Percentiles rank a stretch among this genome's conserved stretches.
phyloP scores from a whole-genome alignment of 1,284 basidiomycete genomes.

The Fistulinella cinereoalba region DNA sequence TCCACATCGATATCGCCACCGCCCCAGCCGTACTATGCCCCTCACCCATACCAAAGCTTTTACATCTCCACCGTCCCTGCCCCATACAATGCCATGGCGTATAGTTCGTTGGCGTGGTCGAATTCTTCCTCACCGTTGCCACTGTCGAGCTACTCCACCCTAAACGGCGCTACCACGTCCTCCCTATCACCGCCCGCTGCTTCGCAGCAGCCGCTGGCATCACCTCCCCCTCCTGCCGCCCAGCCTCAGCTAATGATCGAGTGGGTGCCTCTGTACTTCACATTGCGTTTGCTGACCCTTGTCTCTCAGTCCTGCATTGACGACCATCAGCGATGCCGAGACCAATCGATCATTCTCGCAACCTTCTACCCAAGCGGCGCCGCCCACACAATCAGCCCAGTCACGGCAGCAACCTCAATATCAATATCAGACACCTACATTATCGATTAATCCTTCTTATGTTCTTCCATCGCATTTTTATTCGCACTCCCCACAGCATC shows the following conservation, averaged over 20 bases:
- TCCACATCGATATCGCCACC: conserved; percentile 41
- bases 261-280: conserved; percentile 35
- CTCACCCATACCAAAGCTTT: conserved; percentile 40
- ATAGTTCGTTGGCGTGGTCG: conserved; percentile 47
- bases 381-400: conserved; percentile 33
- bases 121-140: conserved; percentile 48
- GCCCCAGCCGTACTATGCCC: conserved; percentile 36
- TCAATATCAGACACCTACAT: conserved; percentile 38
- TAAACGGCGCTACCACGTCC: conserved; percentile 64
- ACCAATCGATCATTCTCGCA: conserved; percentile 37
- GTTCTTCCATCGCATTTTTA: conserved; percentile 42
- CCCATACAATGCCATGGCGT: conserved; percentile 53
- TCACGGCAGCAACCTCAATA: conserved; percentile 35
- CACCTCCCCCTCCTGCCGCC: conserved; percentile 23
- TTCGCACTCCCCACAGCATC: conserved; percentile 31
- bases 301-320: conserved; percentile 47
- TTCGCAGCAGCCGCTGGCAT: conserved; percentile 33
- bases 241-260: conserved; percentile 50
- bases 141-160: conserved; percentile 67
- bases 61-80: conserved; percentile 41
- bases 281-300: conserved; percentile 12
- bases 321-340: conserved; percentile 43
- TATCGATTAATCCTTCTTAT: conserved; percentile 41
- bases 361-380: conserved; percentile 24
- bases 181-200: conserved; percentile 29